Evolutionary conservation across 495 filamentous ascomycete species (phyloP).

Genomic region (Neurospora sp.): DNA sequence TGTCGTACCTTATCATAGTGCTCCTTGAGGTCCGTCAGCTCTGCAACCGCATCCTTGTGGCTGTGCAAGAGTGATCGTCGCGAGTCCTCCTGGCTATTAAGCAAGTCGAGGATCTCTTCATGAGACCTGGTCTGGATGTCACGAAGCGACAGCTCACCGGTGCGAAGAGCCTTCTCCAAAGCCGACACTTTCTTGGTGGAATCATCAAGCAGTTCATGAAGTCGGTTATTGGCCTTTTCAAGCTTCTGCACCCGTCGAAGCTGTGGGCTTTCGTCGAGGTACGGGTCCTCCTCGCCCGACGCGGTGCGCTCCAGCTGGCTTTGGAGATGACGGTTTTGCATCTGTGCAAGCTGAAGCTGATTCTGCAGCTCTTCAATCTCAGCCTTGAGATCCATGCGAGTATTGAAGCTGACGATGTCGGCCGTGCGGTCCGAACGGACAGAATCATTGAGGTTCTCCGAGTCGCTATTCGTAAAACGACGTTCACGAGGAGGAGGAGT

Average conservation of each 20-base stretch:
- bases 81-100: slow-evolving; percentile 89
- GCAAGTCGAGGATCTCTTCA: slow-evolving; percentile 87
- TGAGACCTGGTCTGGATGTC: slow-evolving; percentile 91
- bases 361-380: slow-evolving; percentile 92
- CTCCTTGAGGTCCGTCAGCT: slow-evolving; percentile 74
- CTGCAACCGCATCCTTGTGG: slow-evolving; percentile 76
- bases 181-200: slow-evolving; percentile 88
- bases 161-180: slow-evolving; percentile 75
- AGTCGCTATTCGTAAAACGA: slow-evolving; percentile 56
- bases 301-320: slow-evolving; percentile 64
- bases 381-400: slow-evolving; percentile 79
- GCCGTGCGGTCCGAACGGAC: slow-evolving; percentile 79
- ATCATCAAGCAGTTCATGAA: slow-evolving; percentile 93
- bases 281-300: slow-evolving; percentile 43
- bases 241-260: slow-evolving; percentile 77
- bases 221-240: slow-evolving; percentile 81
- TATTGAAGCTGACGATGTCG: slow-evolving; percentile 81
- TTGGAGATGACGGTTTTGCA: slow-evolving; percentile 92
- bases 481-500: slow-evolving; percentile 50
- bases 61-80: slow-evolving; percentile 68
- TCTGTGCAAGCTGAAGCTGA: slow-evolving; percentile 87
- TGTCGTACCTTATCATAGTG: slow-evolving; percentile 81
- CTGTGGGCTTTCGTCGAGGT: slow-evolving; percentile 74
- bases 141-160: slow-evolving; percentile 80
- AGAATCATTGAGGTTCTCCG: slow-evolving; percentile 56